Base-by-base conservation (phyloP, 495 filamentous ascomycete species). In the Annulohypoxylon nitens region DNA sequence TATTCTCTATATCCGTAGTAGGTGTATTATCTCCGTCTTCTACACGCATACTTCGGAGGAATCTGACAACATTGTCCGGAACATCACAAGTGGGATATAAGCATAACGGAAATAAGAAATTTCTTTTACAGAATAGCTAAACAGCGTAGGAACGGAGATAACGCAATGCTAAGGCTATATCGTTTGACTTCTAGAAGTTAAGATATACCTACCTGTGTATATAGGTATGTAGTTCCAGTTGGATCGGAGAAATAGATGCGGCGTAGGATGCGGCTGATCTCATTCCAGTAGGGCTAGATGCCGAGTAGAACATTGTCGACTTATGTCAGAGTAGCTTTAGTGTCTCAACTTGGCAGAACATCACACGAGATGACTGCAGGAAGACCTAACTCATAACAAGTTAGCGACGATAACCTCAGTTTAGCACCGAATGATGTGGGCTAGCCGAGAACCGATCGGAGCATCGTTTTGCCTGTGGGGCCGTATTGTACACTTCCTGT, bases 361-460 rank as follows among this genome's bases (percentile, higher is more conserved):
- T 64, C 67, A 64, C 67, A 64, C 60, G 67, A 64, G 51, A 43
- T 53, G 9, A 50, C 26, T 33, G n/a, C 7, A 36, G n/a, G 53
- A 33, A 55, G 25, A 25, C 8, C 53, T 37, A 57, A 36, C 53
- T 43, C 1, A 59, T 43, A 61, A 37, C 26, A 41, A 30, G 26
- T 45, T 64, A 71, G 61, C n/a, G 55, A 41, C 12, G 48, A 70
- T 74, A 61, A 55, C 71, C 67, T 74, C 64, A 67, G 16, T 63
- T 70, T 74, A 69, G 66, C 39, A 54, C 16, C 61, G 45, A 60
- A 73, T 73, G 70, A 61, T 54, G 65, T 73, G 57, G 48, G 67
- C 18, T 30, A 53, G 39, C 54, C 53, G 62, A 53, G 48, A 55
- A 9, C 54, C 55, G 16, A 25, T 30, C 67, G 71, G 71, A 48